These are phyloP conservation scores for Coelastrella sp. DNA, from an alignment of 139 green algal genomes.

Conservation along the genomic window DNA sequence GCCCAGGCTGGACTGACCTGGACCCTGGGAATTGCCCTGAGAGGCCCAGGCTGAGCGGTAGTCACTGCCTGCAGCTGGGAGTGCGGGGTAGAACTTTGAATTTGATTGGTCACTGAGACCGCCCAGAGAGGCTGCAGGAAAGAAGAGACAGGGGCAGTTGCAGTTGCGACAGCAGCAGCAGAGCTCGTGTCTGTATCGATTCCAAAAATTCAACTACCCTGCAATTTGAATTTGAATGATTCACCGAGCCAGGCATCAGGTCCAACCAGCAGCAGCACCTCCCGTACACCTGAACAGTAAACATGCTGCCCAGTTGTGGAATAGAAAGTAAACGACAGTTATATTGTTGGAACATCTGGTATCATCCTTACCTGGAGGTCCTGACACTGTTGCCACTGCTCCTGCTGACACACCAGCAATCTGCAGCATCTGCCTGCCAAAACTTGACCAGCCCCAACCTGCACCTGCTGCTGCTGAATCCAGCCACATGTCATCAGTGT, in stretches of 20 bases:
- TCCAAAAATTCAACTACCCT: no score
- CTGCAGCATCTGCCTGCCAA: constrained; percentile 15
- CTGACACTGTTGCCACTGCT: background rate
- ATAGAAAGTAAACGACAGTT: background rate
- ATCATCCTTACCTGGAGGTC: background rate
- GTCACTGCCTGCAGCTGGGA: background rate
- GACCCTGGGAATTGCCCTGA: background rate
- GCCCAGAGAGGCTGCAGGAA: background rate
- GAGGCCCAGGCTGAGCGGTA: background rate
- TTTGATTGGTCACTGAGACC: background rate
- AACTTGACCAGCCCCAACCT: background rate
- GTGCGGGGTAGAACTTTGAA: background rate
- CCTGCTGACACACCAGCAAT: constrained; percentile 32
- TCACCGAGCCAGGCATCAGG: no score
- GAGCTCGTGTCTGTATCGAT: no score
- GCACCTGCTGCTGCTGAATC: background rate
- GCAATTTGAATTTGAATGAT: no score
- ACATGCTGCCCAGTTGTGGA: no score
- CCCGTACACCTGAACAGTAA: no score
- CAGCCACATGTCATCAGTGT: background rate
- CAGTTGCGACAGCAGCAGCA: no score
- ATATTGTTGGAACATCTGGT: background rate
- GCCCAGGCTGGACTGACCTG: background rate
- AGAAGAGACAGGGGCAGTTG: background rate
- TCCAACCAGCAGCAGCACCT: no score